Percentiles rank a stretch among this genome's conserved stretches.
These are phyloP conservation scores for Ceratocystis cacaofunesta DNA, from an alignment of 2,329 filamentous ascomycete genomes.

Conservation along the genomic window DNA sequence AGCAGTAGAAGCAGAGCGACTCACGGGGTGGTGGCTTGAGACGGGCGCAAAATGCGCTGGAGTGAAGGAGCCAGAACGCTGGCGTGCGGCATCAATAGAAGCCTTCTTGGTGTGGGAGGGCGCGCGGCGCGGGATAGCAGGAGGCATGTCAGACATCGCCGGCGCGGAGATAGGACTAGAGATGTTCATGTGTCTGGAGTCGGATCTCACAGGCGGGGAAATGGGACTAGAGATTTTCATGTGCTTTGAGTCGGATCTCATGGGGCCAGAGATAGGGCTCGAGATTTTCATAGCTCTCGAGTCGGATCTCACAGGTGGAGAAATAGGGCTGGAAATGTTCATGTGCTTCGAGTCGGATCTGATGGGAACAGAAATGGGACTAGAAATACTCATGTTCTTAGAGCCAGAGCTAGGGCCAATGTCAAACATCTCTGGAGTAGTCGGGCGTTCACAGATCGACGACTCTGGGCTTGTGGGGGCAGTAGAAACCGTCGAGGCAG, in stretches of 20 bases:
- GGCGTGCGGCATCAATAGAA: constrained; percentile 54
- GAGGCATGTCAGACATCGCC: constrained; percentile 35
- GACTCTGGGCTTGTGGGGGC: constrained; percentile 56
- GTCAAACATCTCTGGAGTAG: constrained; percentile 47
- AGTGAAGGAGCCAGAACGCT: constrained; percentile 45
- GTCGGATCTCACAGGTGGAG: neutral
- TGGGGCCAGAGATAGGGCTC: neutral
- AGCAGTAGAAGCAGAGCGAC: constrained; percentile 42
- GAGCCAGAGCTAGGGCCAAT: constrained; percentile 27
- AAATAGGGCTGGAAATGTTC: neutral
- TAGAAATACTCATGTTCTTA: neutral
- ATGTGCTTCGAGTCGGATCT: too few species aligned
- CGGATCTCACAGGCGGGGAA: too few species aligned
- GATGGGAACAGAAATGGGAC: neutral
- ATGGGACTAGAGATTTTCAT: too few species aligned
- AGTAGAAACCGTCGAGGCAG: constrained; percentile 25
- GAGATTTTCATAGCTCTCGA: too few species aligned
- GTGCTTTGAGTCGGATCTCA: neutral
- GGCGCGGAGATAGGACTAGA: constrained; percentile 14
- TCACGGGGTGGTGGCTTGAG: constrained; percentile 29
- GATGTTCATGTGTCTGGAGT: neutral
- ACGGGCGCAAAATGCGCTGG: constrained; percentile 34
- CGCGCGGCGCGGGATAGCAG: constrained; percentile 61
- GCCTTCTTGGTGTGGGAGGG: constrained; percentile 81
- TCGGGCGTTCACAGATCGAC: constrained; percentile 37